Percentiles rank a stretch among this genome's conserved stretches.
Conservation (phyloP, 176 grass and related monocot species). For the Poa pratensis region DNA sequence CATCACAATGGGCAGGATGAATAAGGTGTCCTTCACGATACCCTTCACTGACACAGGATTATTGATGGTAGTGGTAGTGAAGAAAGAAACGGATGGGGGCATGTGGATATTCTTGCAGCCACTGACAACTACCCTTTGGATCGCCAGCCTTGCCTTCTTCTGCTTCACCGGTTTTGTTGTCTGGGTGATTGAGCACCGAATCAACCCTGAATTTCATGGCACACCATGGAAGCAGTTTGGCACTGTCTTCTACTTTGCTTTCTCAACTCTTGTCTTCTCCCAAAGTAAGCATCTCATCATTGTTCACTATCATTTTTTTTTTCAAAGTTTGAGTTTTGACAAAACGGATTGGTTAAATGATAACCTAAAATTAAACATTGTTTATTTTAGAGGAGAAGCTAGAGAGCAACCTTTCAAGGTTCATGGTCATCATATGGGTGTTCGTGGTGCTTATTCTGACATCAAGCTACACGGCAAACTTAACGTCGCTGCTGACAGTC, state of each 20-base stretch:
- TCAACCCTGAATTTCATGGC: conserved; percentile 68
- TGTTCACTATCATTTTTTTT: background rate
- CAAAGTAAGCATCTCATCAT: conserved; percentile 57
- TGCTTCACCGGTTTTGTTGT: conserved; percentile 80
- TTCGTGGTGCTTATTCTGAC: conserved; percentile 91
- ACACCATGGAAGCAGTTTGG: conserved; percentile 69
- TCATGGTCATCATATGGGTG: conserved; percentile 76
- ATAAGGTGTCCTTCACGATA: conserved; percentile 74
- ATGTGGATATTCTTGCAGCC: conserved; percentile 93
- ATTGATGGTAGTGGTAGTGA: conserved; percentile 70
- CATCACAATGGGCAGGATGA: conserved; percentile 61
- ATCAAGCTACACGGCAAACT: conserved; percentile 41
- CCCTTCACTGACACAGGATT: conserved; percentile 82
- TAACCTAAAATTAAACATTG: background rate
- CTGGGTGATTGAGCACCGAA: conserved; percentile 79
- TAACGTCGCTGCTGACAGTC: conserved; percentile 41
- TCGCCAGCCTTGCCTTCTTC: conserved; percentile 72
- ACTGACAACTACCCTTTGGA: conserved; percentile 67
- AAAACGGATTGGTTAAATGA: background rate
- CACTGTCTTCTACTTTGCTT: conserved; percentile 79
- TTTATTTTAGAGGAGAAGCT: conserved; percentile 81
- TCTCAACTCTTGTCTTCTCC: conserved; percentile 89
- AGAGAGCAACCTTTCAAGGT: conserved; percentile 83
- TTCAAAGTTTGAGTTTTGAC: background rate
- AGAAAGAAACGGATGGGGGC: conserved; percentile 41